Evolutionary conservation across 2,329 filamentous ascomycete genomes (phyloP).

Genomic region (Diaporthe longicolla): DNA sequence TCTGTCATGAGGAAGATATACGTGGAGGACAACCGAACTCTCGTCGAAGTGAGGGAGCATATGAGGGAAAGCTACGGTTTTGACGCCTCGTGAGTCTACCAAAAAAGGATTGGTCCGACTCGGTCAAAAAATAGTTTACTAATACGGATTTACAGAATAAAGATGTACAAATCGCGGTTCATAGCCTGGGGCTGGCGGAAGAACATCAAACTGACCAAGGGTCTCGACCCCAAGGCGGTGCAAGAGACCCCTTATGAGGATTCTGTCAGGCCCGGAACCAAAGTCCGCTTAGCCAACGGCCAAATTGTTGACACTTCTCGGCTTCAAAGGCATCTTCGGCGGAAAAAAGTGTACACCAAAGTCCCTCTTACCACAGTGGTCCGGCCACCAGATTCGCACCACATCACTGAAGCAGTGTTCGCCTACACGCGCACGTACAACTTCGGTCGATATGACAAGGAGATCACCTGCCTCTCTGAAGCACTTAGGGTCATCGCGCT

Average conservation of each 20-base stretch:
- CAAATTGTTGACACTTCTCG: conserved; percentile 22
- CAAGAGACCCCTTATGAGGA: not conserved
- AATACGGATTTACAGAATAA: not conserved
- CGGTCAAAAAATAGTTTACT: not conserved
- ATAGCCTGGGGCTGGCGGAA: conserved; percentile 35
- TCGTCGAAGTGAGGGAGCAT: not conserved
- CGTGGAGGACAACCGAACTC: conserved; percentile 12
- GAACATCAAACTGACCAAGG: conserved; percentile 21
- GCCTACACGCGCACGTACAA: conserved; percentile 28
- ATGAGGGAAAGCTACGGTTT: not conserved
- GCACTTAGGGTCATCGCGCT: conserved; percentile 1
- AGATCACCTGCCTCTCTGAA: conserved; percentile 2
- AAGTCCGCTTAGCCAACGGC: conserved; percentile 24
- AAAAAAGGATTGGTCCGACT: too few species aligned
- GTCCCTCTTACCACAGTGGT: not conserved
- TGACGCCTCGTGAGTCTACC: not conserved
- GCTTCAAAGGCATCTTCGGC: conserved; percentile 23
- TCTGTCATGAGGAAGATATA: not conserved
- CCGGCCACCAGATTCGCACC: conserved; percentile 12
- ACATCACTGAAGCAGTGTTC: conserved; percentile 28
- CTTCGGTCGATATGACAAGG: conserved; percentile 2
- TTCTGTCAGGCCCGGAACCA: conserved; percentile 8
- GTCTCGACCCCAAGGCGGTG: conserved; percentile 22
- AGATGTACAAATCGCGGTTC: conserved; percentile 32
- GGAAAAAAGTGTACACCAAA: not conserved